phyloP scores from a whole-genome alignment of 2,329 filamentous ascomycete species.

The Lecanicillium sp. region DNA sequence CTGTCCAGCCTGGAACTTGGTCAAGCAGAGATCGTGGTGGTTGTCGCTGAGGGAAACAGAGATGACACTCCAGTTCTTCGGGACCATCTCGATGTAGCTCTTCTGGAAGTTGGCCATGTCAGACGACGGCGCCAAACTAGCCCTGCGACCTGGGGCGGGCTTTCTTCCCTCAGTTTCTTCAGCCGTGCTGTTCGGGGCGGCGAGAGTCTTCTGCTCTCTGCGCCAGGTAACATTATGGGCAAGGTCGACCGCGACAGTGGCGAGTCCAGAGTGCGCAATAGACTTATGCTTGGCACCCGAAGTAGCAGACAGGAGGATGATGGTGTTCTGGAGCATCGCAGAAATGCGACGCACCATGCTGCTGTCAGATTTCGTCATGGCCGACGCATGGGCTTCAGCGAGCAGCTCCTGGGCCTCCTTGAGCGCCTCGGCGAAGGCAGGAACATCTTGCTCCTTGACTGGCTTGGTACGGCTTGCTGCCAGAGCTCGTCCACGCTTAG shows the following conservation, averaged over 20 bases:
- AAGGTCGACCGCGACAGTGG: slow-evolving; percentile 60
- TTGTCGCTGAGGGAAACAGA: slow-evolving; percentile 81
- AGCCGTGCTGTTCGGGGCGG: background rate
- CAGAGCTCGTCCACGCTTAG: slow-evolving; percentile 23
- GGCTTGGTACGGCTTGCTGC: slow-evolving; percentile 21
- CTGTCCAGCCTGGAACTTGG: slow-evolving; percentile 69
- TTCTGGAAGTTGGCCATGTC: slow-evolving; percentile 63
- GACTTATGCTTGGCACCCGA: slow-evolving; percentile 40
- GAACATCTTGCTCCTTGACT: slow-evolving; percentile 25
- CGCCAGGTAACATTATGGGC: slow-evolving; percentile 63
- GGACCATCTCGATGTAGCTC: slow-evolving; percentile 81
- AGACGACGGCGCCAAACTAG: slow-evolving; percentile 40
- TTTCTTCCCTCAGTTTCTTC: slow-evolving; percentile 24
- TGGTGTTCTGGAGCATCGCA: slow-evolving; percentile 57
- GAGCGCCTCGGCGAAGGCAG: slow-evolving; percentile 52
- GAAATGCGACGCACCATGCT: slow-evolving; percentile 58
- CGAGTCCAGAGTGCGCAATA: slow-evolving; percentile 48
- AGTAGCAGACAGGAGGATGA: slow-evolving; percentile 60
- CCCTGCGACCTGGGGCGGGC: slow-evolving; percentile 25
- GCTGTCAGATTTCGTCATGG: slow-evolving; percentile 48
- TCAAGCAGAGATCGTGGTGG: slow-evolving; percentile 78
- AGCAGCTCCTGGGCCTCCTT: slow-evolving; percentile 61
- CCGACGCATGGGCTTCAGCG: slow-evolving; percentile 55
- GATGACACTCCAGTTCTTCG: slow-evolving; percentile 74
- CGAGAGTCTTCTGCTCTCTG: slow-evolving; percentile 53